These are phyloP conservation scores for Cystofilobasidium bisporidii DNA, from an alignment of 768 basidiomycete species.

Conservation along the genomic window DNA sequence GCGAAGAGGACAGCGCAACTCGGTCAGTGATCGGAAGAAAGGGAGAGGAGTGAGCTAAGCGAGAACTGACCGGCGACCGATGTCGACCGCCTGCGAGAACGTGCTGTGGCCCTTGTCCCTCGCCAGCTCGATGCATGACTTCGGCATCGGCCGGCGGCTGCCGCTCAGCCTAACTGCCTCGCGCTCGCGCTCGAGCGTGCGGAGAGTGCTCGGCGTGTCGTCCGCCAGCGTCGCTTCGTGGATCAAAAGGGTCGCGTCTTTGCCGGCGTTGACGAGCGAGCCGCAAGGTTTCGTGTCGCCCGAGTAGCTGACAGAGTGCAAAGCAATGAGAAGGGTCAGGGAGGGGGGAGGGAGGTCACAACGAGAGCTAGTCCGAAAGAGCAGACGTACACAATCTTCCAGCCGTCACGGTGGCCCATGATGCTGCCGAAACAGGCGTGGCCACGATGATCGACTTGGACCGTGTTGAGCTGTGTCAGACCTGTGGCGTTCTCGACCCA, in stretches of 20 bases:
- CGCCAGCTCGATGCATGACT: constrained; percentile 45
- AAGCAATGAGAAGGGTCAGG: constrained; percentile 69
- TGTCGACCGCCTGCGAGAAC: constrained; percentile 71
- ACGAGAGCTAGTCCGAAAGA: not conserved
- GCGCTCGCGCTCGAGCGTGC: not conserved
- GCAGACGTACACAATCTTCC: constrained; percentile 61
- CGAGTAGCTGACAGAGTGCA: constrained; percentile 74
- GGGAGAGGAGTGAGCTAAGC: not conserved
- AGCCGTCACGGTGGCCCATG: constrained; percentile 58
- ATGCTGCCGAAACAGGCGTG: constrained; percentile 58
- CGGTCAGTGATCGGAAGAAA: not conserved
- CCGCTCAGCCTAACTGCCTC: not conserved
- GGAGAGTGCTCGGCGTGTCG: constrained; percentile 51
- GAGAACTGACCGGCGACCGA: constrained; percentile 58
- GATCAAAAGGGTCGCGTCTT: constrained; percentile 67
- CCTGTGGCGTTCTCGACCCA: constrained; percentile 42
- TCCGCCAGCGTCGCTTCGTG: constrained; percentile 93
- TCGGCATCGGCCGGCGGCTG: not conserved
- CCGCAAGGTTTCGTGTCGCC: constrained; percentile 78
- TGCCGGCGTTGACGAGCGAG: constrained; percentile 55
- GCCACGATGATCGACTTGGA: constrained; percentile 64
- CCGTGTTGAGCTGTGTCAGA: constrained; percentile 54
- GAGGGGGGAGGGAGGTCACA: too few species aligned
- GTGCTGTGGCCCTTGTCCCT: constrained; percentile 75
- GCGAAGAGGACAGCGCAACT: not conserved